Percentiles rank a stretch among this genome's conserved stretches.
Evolutionary conservation across 1,284 basidiomycete species (phyloP).

Genomic region (Meripilus lineatus): DNA sequence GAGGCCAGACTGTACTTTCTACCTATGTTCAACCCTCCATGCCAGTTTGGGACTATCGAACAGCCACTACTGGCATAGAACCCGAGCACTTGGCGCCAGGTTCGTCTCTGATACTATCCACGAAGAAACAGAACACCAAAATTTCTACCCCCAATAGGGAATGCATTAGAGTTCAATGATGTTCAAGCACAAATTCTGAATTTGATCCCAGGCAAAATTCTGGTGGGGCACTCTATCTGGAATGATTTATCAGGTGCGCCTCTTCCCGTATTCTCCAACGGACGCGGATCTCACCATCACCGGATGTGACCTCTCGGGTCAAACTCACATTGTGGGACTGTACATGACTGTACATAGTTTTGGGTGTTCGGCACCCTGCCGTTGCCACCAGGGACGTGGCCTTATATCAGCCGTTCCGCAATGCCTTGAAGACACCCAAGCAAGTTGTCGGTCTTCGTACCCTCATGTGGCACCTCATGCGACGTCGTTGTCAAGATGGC

Average conservation of each 20-base stretch:
- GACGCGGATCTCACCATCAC: too few species aligned
- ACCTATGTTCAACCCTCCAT: constrained; percentile 64
- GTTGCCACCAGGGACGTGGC: constrained; percentile 79
- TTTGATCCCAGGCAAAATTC: constrained; percentile 57
- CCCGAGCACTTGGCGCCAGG: constrained; percentile 39
- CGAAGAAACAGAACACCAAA: too few species aligned
- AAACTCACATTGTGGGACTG: not conserved
- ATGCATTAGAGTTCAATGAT: constrained; percentile 45
- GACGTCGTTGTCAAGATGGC: constrained; percentile 65
- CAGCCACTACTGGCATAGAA: constrained; percentile 65
- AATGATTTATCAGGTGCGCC: constrained; percentile 65
- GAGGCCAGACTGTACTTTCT: constrained; percentile 53
- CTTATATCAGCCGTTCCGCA: constrained; percentile 74
- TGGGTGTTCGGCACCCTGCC: constrained; percentile 77
- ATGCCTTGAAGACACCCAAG: constrained; percentile 57
- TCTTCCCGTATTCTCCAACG: constrained; percentile 8
- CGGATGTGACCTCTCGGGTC: constrained; percentile 1
- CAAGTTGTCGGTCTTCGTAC: constrained; percentile 70
- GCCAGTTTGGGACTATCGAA: constrained; percentile 70
- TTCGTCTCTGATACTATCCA: too few species aligned
- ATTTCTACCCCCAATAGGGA: too few species aligned
- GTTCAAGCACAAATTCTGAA: constrained; percentile 63
- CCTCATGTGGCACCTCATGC: constrained; percentile 75
- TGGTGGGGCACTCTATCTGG: constrained; percentile 75
- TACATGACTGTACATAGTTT: constrained; percentile 52